phyloP scores from a whole-genome alignment of 371 early-diverging fungal genomes.

The Mortierella polycephala region DNA sequence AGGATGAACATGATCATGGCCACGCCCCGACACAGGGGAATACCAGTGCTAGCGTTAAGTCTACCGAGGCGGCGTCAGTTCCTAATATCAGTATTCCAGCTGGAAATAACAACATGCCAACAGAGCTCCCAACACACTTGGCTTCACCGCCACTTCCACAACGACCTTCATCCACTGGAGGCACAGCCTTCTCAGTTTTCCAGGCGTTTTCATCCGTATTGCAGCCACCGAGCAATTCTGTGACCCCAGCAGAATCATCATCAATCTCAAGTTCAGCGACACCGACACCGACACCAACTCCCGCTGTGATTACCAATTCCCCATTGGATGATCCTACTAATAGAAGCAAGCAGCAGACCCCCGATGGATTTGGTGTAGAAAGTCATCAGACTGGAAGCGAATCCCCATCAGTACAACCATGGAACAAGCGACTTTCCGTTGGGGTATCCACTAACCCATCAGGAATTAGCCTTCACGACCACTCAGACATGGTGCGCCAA shows the following conservation, averaged over 20 bases:
- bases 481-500: constrained; percentile 34
- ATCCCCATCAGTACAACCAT: constrained; percentile 4
- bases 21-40: not conserved
- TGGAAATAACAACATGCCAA: constrained; percentile 31
- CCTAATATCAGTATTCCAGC: constrained; percentile 26
- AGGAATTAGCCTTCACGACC: constrained; percentile 24
- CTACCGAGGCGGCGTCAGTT: constrained; percentile 4
- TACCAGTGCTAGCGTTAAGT: not conserved
- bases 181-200: constrained; percentile 31
- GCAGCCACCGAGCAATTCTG: constrained; percentile 16
- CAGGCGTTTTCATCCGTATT: constrained; percentile 32
- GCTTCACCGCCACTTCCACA: constrained; percentile 46
- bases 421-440: constrained; percentile 20
- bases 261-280: constrained; percentile 3
- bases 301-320: not conserved
- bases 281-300: not conserved
- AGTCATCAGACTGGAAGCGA: not conserved
- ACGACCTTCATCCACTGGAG: constrained; percentile 22
- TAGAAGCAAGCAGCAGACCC: not conserved
- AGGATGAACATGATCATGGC: not conserved
- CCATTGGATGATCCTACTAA: constrained; percentile 3
- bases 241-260: constrained; percentile 8
- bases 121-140: constrained; percentile 49
- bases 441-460: constrained; percentile 27
- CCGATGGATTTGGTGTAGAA: not conserved